Conservation (phyloP, 2,329 filamentous ascomycete genomes). For the Botrytis deweyae region DNA sequence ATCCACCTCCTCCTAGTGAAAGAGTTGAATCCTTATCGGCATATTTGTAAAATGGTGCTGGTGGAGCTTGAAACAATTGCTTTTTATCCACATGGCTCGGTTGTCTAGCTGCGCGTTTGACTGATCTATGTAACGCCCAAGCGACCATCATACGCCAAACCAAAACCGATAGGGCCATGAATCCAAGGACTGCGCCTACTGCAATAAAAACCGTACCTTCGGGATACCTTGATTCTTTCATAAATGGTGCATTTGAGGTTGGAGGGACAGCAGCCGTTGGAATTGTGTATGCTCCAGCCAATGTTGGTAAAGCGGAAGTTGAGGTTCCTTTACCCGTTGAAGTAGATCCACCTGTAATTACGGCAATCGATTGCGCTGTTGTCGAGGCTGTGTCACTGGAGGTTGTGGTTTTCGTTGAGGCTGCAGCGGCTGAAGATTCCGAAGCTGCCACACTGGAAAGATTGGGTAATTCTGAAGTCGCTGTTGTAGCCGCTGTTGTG, state of each 20-base stretch:
- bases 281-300: conserved; percentile 59
- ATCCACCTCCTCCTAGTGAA: conserved; percentile 32
- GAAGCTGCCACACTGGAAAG: conserved; percentile 32
- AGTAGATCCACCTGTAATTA: conserved; percentile 17
- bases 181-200: conserved; percentile 83
- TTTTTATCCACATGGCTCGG: conserved; percentile 71
- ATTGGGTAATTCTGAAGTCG: conserved; percentile 25
- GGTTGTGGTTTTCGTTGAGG: conserved; percentile 19
- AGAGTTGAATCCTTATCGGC: conserved; percentile 50
- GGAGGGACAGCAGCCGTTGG: conserved; percentile 77
- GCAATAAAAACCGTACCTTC: conserved; percentile 96
- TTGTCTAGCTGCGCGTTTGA: conserved; percentile 78
- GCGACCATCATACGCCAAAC: conserved; percentile 86
- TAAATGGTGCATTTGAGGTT: conserved; percentile 82
- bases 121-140: conserved; percentile 87
- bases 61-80: conserved; percentile 54
- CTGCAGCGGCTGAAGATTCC: conserved; percentile 29
- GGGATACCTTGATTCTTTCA: conserved; percentile 81
- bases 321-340: conserved; percentile 18
- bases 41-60: conserved; percentile 60
- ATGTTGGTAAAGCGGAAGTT: conserved; percentile 48
- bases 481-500: conserved; percentile 23
- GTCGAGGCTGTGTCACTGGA: conserved; percentile 15
- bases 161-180: conserved; percentile 77
- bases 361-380: conserved; percentile 25